Percentiles rank a stretch among this genome's conserved stretches.
Conservation (phyloP, 2,329 filamentous ascomycete species). For the Verticillium isaacii region DNA sequence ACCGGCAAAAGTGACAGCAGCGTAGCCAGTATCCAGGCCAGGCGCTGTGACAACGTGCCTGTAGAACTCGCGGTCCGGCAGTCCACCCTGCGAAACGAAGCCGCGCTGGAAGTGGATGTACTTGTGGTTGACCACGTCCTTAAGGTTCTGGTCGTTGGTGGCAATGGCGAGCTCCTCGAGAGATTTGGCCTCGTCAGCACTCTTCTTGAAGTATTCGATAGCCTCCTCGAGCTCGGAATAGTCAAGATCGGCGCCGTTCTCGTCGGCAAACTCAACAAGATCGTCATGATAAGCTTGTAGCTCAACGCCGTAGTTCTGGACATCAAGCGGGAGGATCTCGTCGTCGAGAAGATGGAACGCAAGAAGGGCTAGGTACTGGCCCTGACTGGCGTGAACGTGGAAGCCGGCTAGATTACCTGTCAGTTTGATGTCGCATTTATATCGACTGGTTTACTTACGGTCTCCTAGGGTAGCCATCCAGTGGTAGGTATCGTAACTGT, state of each 20-base stretch:
- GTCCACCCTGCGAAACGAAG: conserved; percentile 41
- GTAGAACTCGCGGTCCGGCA: conserved; percentile 40
- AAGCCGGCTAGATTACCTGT: conserved; percentile 31
- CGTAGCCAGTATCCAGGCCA: conserved; percentile 40
- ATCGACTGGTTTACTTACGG: conserved; percentile 14
- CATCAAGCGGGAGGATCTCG: conserved; percentile 33
- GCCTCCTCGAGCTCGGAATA: conserved; percentile 30
- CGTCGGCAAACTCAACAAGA: conserved; percentile 25
- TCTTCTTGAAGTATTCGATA: conserved; percentile 28
- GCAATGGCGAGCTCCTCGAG: conserved; percentile 24
- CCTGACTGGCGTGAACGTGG: conserved; percentile 54
- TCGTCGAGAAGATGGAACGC: conserved; percentile 32
- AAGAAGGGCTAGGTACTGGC: conserved; percentile 39
- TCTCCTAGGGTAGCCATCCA: conserved; percentile 84
- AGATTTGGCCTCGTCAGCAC: conserved; percentile 24
- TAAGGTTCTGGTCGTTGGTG: conserved; percentile 20
- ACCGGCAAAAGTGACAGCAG: conserved; percentile 42
- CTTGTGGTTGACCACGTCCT: conserved; percentile 37
- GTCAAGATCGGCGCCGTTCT: conserved; percentile 27
- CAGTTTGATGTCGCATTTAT: neutral
- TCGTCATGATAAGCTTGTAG: conserved; percentile 32
- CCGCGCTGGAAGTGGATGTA: conserved; percentile 44
- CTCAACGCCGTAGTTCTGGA: conserved; percentile 34
- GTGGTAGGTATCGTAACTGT: conserved; percentile 71
- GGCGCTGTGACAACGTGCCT: conserved; percentile 42